Conservation (phyloP, 139 green algal genomes). For the Volvox africanus region DNA sequence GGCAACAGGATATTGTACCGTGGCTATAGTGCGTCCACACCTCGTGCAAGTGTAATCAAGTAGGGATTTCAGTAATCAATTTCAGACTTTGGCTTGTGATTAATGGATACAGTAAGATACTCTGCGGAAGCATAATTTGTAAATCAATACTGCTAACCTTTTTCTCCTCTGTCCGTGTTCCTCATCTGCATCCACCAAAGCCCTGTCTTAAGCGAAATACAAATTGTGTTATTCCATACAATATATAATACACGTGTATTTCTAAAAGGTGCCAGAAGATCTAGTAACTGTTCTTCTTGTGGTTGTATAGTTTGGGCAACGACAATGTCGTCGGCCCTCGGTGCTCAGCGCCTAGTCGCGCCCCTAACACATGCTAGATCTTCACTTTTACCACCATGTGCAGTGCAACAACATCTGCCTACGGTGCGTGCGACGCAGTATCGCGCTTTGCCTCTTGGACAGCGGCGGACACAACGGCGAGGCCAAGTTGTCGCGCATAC, state of each 20-base stretch:
- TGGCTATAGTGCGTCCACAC: too few relatives aligned
- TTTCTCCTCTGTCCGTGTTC: too few relatives aligned
- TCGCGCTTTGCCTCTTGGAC: not conserved
- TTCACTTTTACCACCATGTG: not conserved
- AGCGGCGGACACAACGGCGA: not conserved
- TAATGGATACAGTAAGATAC: too few relatives aligned
- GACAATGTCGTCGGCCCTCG: conserved; percentile 8
- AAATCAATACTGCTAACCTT: too few relatives aligned
- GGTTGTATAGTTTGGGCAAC: conserved; percentile 1
- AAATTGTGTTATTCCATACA: not conserved
- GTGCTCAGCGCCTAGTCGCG: conserved; percentile 3
- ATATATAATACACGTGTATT: not conserved
- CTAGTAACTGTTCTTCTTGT: not conserved
- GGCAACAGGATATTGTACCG: too few relatives aligned
- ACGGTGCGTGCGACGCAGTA: not conserved
- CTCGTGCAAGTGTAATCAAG: too few relatives aligned
- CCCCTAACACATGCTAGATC: not conserved
- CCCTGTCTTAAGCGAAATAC: not conserved
- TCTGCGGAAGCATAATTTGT: too few relatives aligned
- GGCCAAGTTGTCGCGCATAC: conserved; percentile 1
- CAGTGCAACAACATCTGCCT: not conserved
- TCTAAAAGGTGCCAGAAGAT: not conserved
- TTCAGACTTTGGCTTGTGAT: too few relatives aligned
- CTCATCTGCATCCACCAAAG: too few relatives aligned
- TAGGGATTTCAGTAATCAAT: too few relatives aligned